Base-by-base conservation (phyloP, 2,329 filamentous ascomycete species). In the Ustilaginoidea virens region DNA sequence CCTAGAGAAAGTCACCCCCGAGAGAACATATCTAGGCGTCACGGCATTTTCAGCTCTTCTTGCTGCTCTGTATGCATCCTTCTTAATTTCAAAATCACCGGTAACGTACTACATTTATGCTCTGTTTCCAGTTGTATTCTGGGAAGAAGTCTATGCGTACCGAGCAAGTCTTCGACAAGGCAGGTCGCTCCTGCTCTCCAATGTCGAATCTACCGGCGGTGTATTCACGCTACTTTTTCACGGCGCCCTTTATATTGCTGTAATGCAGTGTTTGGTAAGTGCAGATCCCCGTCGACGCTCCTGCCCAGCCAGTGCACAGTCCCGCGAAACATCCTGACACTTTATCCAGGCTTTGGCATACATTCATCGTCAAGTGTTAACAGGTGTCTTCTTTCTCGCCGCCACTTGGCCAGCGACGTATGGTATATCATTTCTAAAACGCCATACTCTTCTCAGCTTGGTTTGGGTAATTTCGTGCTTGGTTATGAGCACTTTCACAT, bases 61-160 rank as follows among this genome's bases (percentile, higher is more conserved):
- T n/a, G 66, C 80, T 15, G 63, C 62, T 2, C 53, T 96, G 9
- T 94, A 80, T 44, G 77, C 83, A 5, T 74, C 82, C 1, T 79
- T 98, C 31, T 60, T 80, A 33, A 61, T 82, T 33, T 87, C 92
- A 25, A 69, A 73, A 25, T 93, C 86, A 2, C 79, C 87, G 0
- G 49, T 63, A 33, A 78, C 80, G 3, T 98, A 98, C 51, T 98
- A 96, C 45, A 70, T 73, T 2, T 98, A 98, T 49, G 80, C 78
- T 1, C 69, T 92, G 42, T 98, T 98, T 51, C 90, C 90, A 0
- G 74, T 93, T 3, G 69, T 82, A 33, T 96, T 98, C 57, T 98
- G 90, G 90, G 87, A 94, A 52, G 86, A 94, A 45, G 81, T 94
- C 0, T 87, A 78, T 51, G 80, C 81, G 3, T 72, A 80, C 17